phyloP scores from a whole-genome alignment of 208 protist genomes.

The Wallacemonas sp. region DNA sequence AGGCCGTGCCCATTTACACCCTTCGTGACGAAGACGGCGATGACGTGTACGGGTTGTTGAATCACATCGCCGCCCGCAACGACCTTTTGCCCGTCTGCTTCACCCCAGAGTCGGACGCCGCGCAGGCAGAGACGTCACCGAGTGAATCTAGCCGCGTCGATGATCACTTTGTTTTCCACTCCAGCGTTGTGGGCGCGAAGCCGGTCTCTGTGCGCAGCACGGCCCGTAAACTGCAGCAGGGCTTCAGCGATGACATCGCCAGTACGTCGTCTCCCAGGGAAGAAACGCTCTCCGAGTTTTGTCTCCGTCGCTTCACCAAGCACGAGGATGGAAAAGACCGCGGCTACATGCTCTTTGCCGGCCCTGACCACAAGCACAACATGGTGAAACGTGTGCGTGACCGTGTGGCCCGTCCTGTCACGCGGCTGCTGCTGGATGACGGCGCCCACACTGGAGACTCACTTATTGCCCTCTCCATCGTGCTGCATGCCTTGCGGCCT shows the following conservation, averaged over 20 bases:
- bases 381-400: slow-evolving; percentile 48
- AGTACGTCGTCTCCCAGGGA: neutral
- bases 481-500: slow-evolving; percentile 72
- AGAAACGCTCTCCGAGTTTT: slow-evolving; percentile 44
- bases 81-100: slow-evolving; percentile 77
- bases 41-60: slow-evolving; percentile 84
- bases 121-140: neutral
- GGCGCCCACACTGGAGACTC: slow-evolving; percentile 43
- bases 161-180: slow-evolving; percentile 18
- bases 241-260: too few relatives aligned
- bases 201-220: slow-evolving; percentile 26
- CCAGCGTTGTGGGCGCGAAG: slow-evolving; percentile 38
- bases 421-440: slow-evolving; percentile 74
- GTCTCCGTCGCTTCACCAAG: slow-evolving; percentile 48
- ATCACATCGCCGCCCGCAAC: slow-evolving; percentile 81
- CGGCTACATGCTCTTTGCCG: slow-evolving; percentile 85
- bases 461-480: slow-evolving; percentile 62
- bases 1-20: slow-evolving; percentile 76
- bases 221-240: neutral
- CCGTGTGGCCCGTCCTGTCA: slow-evolving; percentile 43
- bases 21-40: slow-evolving; percentile 88
- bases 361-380: slow-evolving; percentile 84
- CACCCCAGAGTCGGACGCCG: slow-evolving; percentile 43
- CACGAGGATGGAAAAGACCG: slow-evolving; percentile 20
- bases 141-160: neutral